Conservation (phyloP, 192 early-diverging fungal species). For the Backusella morwellensis region DNA sequence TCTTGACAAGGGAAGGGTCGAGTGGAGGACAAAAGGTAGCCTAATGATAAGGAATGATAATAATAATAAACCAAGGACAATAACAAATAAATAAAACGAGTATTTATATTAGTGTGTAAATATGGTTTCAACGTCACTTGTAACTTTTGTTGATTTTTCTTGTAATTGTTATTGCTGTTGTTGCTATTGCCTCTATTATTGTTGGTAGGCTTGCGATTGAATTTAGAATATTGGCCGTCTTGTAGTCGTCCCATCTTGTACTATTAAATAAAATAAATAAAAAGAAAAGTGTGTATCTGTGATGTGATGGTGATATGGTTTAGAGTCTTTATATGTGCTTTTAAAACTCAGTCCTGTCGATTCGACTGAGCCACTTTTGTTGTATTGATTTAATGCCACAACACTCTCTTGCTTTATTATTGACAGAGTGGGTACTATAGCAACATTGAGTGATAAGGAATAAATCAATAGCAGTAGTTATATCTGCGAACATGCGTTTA, state of each 20-base stretch:
- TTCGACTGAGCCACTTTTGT: not conserved
- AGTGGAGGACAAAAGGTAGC: conserved; percentile 28
- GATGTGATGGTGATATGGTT: too few relatives aligned
- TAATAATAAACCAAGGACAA: not conserved
- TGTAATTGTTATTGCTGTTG: not conserved
- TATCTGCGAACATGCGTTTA: not conserved
- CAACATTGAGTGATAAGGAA: too few relatives aligned
- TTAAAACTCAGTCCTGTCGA: not conserved
- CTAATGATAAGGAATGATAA: not conserved
- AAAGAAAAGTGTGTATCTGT: not conserved
- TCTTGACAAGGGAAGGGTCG: conserved; percentile 22
- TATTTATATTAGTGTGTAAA: not conserved
- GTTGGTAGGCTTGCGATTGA: not conserved
- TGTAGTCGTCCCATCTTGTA: conserved; percentile 22
- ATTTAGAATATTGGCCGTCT: conserved; percentile 20
- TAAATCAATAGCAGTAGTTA: not conserved
- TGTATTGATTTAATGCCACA: too few relatives aligned
- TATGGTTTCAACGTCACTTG: not conserved
- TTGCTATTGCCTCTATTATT: not conserved
- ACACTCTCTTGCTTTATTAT: too few relatives aligned
- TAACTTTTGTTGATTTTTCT: conserved; percentile 5
- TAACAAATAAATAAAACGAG: not conserved
- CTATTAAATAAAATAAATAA: not conserved
- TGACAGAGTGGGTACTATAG: too few relatives aligned
- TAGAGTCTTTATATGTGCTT: not conserved